phyloP scores from a whole-genome alignment of 176 grass and related monocot species.

The Zoysia pacifica region DNA sequence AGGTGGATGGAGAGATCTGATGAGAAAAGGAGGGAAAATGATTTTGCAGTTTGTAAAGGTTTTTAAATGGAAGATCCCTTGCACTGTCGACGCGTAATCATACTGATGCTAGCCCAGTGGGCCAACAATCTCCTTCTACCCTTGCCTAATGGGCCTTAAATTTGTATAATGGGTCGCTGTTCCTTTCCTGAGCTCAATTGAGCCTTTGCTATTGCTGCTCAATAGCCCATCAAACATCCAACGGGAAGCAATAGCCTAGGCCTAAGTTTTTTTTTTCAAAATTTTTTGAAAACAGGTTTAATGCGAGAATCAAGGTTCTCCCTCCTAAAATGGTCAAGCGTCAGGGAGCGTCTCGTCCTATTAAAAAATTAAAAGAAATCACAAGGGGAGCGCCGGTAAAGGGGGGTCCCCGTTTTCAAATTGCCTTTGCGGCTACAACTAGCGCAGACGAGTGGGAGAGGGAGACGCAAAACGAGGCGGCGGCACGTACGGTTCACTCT shows the following conservation, averaged over 20 bases:
- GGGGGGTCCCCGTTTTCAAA: slow-evolving; percentile 42
- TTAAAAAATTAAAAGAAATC: slow-evolving; percentile 37
- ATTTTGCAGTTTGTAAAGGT: slow-evolving; percentile 26
- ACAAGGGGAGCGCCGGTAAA: slow-evolving; percentile 23
- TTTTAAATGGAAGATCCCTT: no score
- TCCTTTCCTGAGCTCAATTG: neutral
- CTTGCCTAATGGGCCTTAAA: no score
- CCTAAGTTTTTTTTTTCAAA: neutral
- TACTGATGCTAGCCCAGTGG: neutral
- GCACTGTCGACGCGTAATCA: neutral
- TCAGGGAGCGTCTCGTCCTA: slow-evolving; percentile 20
- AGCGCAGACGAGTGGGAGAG: slow-evolving; percentile 22
- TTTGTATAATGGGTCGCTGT: neutral
- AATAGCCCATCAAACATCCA: no score
- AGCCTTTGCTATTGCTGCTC: no score
- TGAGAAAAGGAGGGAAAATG: slow-evolving; percentile 8
- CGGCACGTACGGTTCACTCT: slow-evolving; percentile 16
- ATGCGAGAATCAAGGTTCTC: neutral
- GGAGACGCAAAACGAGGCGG: neutral
- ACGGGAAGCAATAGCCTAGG: neutral
- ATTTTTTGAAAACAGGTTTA: neutral
- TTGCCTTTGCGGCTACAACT: slow-evolving; percentile 29
- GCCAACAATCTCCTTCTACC: neutral
- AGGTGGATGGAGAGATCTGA: slow-evolving; percentile 3
- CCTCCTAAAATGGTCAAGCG: neutral